Percentiles rank a stretch among this genome's conserved stretches.
Conservation (phyloP, 129 eudicot species). For the Flaveria robusta region DNA sequence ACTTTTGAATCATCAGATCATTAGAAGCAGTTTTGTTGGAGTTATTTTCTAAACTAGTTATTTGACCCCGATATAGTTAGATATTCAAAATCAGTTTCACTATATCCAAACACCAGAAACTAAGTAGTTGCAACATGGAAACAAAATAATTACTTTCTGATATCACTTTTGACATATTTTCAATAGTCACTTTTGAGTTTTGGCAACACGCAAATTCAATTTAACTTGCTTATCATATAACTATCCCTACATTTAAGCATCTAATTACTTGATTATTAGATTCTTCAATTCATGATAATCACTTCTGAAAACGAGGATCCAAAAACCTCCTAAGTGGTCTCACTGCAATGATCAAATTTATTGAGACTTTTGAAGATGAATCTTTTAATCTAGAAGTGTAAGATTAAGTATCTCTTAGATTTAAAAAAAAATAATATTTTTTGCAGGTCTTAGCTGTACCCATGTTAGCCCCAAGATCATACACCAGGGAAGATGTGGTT, state of each 20-base stretch:
- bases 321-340: neutral
- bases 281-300: neutral
- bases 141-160: too few relatives aligned
- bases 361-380: neutral
- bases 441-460: constrained; percentile 79
- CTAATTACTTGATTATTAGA: neutral
- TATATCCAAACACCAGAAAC: too few relatives aligned
- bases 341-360: neutral
- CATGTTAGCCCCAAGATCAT: constrained; percentile 94
- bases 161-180: too few relatives aligned
- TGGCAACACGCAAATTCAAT: neutral
- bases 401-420: neutral
- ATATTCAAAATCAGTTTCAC: too few relatives aligned
- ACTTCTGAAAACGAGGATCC: neutral
- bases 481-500: constrained; percentile 93
- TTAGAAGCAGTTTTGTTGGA: too few relatives aligned
- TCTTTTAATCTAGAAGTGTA: neutral
- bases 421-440: neutral
- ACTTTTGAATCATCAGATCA: too few relatives aligned
- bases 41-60: too few relatives aligned
- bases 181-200: neutral
- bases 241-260: neutral
- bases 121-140: too few relatives aligned
- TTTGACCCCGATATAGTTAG: too few relatives aligned
- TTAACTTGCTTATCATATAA: neutral